These are phyloP conservation scores for Pilaira anomala DNA, from an alignment of 192 early-diverging fungal species.

Conservation along the genomic window DNA sequence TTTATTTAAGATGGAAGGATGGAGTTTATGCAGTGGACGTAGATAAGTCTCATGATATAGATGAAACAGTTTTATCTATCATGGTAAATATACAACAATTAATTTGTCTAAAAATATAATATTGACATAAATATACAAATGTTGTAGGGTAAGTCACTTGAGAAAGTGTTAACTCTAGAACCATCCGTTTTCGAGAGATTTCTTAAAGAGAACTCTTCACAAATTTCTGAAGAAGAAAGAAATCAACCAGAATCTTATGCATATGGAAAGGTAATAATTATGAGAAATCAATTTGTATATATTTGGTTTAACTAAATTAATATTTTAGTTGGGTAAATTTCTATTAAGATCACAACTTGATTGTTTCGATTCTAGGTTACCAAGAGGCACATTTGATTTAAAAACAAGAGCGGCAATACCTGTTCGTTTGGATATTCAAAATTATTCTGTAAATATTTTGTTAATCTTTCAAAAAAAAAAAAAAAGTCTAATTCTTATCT, in stretches of 20 bases:
- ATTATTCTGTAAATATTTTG: constrained; percentile 56
- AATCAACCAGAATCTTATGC: constrained; percentile 64
- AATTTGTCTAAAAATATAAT: background rate
- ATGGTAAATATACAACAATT: constrained; percentile 45
- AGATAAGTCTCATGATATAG: constrained; percentile 72
- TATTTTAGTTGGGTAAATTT: constrained; percentile 58
- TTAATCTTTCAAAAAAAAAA: background rate
- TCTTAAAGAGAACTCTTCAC: constrained; percentile 54
- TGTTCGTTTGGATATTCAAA: constrained; percentile 75
- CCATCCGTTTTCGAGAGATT: constrained; percentile 66
- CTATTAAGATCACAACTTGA: constrained; percentile 89
- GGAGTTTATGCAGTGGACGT: constrained; percentile 82
- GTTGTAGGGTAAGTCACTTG: constrained; percentile 87
- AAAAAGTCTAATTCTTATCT: background rate
- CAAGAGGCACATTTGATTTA: constrained; percentile 83
- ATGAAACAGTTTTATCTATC: constrained; percentile 68
- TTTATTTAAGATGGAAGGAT: constrained; percentile 64
- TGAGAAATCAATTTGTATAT: background rate
- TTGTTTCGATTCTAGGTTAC: constrained; percentile 72
- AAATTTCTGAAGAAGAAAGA: constrained; percentile 36
- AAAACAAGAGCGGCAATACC: constrained; percentile 86
- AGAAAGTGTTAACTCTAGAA: constrained; percentile 74
- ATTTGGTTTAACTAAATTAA: background rate
- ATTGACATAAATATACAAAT: too few species aligned
- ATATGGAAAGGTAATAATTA: constrained; percentile 45